Conservation (phyloP, 257 asterid genomes). For the Apocynum venetum region DNA sequence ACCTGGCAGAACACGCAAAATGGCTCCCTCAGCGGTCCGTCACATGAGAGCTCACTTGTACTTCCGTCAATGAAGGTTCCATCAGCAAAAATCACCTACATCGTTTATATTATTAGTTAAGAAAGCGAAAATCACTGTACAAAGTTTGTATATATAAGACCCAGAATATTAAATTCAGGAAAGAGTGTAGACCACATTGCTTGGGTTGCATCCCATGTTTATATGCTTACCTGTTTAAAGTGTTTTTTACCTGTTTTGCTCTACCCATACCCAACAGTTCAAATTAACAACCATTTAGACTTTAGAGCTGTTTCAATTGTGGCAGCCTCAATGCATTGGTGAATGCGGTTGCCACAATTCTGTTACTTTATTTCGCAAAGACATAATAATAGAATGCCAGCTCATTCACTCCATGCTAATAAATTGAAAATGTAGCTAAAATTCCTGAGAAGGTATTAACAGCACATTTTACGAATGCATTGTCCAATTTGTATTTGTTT, state of each 20-base stretch:
- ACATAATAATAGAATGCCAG: neutral
- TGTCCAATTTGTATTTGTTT: neutral
- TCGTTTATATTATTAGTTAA: slow-evolving; percentile 10
- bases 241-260: neutral
- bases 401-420: neutral
- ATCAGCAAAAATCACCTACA: slow-evolving; percentile 93
- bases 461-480: neutral
- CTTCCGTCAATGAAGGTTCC: slow-evolving; percentile 97
- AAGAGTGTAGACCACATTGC: neutral
- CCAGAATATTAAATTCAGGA: neutral
- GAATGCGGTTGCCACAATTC: neutral
- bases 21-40: slow-evolving; percentile 92
- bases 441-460: neutral
- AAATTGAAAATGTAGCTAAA: neutral
- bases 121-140: neutral
- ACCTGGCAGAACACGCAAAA: slow-evolving; percentile 88
- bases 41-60: slow-evolving; percentile 95
- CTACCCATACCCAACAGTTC: neutral
- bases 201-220: neutral
- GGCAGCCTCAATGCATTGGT: neutral
- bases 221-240: neutral
- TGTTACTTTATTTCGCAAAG: neutral
- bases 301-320: neutral
- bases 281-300: neutral
- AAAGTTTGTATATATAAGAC: neutral